phyloP scores from a whole-genome alignment of 169 alveolate species.

The Plasmodium cynomolgi region DNA sequence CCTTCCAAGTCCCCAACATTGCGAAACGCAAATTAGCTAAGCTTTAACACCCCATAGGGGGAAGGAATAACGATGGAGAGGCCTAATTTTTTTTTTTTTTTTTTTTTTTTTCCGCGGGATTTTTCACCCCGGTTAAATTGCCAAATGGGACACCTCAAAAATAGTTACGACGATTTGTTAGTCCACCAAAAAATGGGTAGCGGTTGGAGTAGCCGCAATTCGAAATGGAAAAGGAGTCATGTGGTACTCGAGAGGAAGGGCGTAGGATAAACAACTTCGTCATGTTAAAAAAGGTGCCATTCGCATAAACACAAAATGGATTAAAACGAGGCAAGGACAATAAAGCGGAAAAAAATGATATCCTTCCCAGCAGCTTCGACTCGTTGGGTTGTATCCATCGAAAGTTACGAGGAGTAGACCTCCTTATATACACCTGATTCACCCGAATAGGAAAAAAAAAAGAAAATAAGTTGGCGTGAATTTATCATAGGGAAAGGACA shows the following conservation, averaged over 20 bases:
- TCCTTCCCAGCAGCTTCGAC: not conserved
- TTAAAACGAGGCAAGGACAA: not conserved
- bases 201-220: not conserved
- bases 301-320: not conserved
- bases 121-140: not conserved
- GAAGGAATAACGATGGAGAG: not conserved
- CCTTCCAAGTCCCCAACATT: not conserved
- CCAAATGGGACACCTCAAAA: not conserved
- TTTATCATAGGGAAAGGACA: not conserved
- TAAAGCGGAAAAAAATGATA: not conserved
- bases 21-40: not conserved
- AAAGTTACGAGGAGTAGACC: not conserved
- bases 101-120: not conserved
- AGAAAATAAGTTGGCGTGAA: not conserved
- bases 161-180: not conserved
- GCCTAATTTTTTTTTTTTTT: not conserved
- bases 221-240: not conserved
- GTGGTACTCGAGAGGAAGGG: not conserved
- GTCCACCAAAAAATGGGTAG: not conserved
- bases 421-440: not conserved
- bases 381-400: not conserved
- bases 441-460: not conserved
- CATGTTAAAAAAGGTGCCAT: not conserved
- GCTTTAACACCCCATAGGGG: not conserved
- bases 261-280: not conserved